Percentiles rank a stretch among this genome's conserved stretches.
These are phyloP conservation scores for Rosa lucieae DNA, from an alignment of 306 rosid species.

Conservation along the genomic window DNA sequence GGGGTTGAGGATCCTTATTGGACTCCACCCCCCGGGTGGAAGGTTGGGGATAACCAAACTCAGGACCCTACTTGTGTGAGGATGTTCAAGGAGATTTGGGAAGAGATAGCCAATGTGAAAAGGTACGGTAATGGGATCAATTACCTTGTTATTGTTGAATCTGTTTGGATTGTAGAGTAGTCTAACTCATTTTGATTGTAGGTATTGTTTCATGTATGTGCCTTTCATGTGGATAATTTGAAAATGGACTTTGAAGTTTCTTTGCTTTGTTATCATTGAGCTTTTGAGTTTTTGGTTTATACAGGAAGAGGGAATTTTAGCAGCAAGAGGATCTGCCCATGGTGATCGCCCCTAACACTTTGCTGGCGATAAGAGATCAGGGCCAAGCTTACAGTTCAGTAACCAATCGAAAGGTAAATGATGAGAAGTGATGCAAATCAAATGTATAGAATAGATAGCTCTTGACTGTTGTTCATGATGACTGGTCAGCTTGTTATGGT, in stretches of 20 bases:
- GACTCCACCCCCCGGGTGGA: slow-evolving; percentile 88
- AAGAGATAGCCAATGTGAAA: slow-evolving; percentile 57
- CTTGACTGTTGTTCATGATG: background rate
- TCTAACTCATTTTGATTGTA: too few species aligned
- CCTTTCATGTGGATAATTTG: background rate
- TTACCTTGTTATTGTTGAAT: background rate
- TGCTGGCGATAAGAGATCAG: slow-evolving; percentile 27
- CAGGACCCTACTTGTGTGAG: slow-evolving; percentile 53
- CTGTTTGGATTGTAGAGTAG: background rate
- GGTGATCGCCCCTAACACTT: slow-evolving; percentile 40
- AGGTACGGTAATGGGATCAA: slow-evolving; percentile 29
- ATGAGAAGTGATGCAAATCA: background rate
- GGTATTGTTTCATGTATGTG: background rate
- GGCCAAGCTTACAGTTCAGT: slow-evolving; percentile 36
- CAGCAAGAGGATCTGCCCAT: slow-evolving; percentile 42
- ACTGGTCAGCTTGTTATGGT: background rate
- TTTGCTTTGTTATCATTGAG: background rate
- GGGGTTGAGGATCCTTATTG: slow-evolving; percentile 88
- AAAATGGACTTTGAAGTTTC: too few species aligned
- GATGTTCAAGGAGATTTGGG: slow-evolving; percentile 50
- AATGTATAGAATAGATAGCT: too few species aligned
- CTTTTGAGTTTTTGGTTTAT: background rate
- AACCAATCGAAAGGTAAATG: slow-evolving; percentile 50
- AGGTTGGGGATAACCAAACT: slow-evolving; percentile 66
- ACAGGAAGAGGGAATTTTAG: slow-evolving; percentile 44